These are phyloP conservation scores for Chaetomium olivaceum DNA, from an alignment of 2,329 filamentous ascomycete species.

Conservation along the genomic window DNA sequence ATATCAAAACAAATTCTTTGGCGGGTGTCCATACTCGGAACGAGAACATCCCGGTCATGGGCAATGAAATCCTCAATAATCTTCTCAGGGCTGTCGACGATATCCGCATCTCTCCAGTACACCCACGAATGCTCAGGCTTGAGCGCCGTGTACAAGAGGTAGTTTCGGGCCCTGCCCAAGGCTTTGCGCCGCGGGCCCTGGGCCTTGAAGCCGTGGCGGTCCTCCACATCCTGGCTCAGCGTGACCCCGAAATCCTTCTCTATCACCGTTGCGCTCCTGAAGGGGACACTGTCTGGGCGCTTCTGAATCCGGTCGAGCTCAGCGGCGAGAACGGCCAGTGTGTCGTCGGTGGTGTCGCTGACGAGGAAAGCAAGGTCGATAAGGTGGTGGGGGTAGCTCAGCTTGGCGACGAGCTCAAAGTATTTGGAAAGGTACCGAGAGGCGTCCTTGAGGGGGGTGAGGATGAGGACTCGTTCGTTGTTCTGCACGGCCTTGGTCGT, in stretches of 20 bases:
- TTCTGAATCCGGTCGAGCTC: constrained; percentile 89
- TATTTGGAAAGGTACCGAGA: constrained; percentile 80
- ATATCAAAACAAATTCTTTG: background rate
- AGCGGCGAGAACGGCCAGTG: constrained; percentile 77
- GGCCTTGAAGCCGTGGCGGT: constrained; percentile 81
- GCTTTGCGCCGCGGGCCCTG: constrained; percentile 88
- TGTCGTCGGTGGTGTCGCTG: constrained; percentile 88
- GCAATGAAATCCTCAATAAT: constrained; percentile 95
- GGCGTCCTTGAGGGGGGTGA: constrained; percentile 91
- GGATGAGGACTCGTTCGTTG: constrained; percentile 83
- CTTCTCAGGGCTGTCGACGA: constrained; percentile 80
- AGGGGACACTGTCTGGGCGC: constrained; percentile 75
- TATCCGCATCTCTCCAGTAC: constrained; percentile 97
- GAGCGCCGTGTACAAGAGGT: constrained; percentile 77
- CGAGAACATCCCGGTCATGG: constrained; percentile 88
- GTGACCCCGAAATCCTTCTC: constrained; percentile 86
- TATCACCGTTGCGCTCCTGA: constrained; percentile 80
- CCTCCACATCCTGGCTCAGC: constrained; percentile 75
- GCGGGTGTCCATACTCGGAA: constrained; percentile 71
- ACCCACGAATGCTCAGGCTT: constrained; percentile 98
- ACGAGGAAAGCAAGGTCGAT: constrained; percentile 96
- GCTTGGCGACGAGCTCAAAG: constrained; percentile 85
- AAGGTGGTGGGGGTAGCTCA: constrained; percentile 91
- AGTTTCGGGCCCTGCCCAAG: constrained; percentile 90
- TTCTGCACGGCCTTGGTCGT: constrained; percentile 76